Conservation (phyloP, 2,329 filamentous ascomycete species). For the Monilinia polystroma region DNA sequence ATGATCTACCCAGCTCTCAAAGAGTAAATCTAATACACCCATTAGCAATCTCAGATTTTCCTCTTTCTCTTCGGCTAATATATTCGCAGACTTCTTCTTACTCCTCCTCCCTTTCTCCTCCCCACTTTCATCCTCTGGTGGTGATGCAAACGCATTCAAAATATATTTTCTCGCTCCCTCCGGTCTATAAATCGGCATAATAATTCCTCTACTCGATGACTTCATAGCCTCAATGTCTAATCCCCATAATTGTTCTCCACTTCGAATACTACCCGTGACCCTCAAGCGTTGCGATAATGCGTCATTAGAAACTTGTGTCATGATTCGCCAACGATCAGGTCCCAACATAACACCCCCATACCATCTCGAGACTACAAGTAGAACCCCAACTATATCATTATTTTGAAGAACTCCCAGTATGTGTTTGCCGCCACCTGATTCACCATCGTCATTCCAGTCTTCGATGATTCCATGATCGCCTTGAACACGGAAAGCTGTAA, state of each 20-base stretch:
- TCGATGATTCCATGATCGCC: conserved; percentile 33
- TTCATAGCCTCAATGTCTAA: conserved; percentile 54
- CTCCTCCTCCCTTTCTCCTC: conserved; percentile 35
- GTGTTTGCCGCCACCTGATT: conserved; percentile 57
- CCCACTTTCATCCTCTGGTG: conserved; percentile 32
- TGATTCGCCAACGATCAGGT: conserved; percentile 61
- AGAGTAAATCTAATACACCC: conserved; percentile 69
- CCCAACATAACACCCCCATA: conserved; percentile 62
- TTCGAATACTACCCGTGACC: conserved; percentile 45
- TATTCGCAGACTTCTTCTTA: conserved; percentile 55
- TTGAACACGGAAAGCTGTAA: conserved; percentile 39
- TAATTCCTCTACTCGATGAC: conserved; percentile 41
- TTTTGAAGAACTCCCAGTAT: conserved; percentile 55
- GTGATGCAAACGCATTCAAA: conserved; percentile 56
- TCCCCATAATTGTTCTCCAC: conserved; percentile 58
- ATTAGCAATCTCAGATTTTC: conserved; percentile 68
- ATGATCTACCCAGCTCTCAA: conserved; percentile 69
- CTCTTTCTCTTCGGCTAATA: conserved; percentile 60
- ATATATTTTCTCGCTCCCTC: conserved; percentile 64
- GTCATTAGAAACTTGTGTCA: conserved; percentile 56
- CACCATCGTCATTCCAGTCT: conserved; percentile 54
- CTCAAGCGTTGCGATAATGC: conserved; percentile 54
- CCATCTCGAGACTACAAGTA: conserved; percentile 62
- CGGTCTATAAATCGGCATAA: conserved; percentile 72
- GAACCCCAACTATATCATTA: conserved; percentile 49